Evolutionary conservation across 768 basidiomycete genomes (phyloP).

Genomic region (Suillus americanus): DNA sequence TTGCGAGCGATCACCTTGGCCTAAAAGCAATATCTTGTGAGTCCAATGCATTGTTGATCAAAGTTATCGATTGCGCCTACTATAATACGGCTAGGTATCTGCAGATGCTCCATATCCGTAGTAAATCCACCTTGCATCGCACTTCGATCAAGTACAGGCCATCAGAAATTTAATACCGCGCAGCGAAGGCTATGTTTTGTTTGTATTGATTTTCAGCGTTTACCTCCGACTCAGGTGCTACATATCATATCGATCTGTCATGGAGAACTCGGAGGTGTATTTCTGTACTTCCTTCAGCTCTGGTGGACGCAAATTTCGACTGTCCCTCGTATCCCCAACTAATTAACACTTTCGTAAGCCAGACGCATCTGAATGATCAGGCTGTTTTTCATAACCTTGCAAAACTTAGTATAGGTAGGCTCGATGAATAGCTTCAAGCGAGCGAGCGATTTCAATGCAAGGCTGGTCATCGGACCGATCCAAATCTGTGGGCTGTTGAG

Average conservation of each 20-base stretch:
- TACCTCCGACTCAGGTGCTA: not conserved
- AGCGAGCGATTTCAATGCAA: not conserved
- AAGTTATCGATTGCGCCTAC: too few species aligned
- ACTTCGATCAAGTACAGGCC: too few species aligned
- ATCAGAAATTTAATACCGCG: not conserved
- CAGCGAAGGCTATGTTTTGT: not conserved
- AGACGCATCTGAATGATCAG: not conserved
- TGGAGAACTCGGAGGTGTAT: not conserved
- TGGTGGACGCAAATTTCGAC: not conserved
- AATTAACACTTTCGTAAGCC: not conserved
- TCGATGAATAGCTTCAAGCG: not conserved
- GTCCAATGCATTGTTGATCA: too few species aligned
- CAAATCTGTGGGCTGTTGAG: conserved; percentile 13
- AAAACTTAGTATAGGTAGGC: not conserved
- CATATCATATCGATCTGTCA: not conserved
- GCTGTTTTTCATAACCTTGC: not conserved
- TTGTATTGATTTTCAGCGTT: not conserved
- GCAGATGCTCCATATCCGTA: not conserved
- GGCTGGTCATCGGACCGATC: conserved; percentile 9
- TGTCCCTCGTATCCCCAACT: not conserved
- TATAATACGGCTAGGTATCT: not conserved
- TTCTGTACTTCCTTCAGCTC: not conserved
- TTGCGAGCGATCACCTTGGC: too few species aligned
- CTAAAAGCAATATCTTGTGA: too few species aligned
- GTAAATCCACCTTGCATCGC: too few species aligned